phyloP scores from a whole-genome alignment of 129 eudicot genomes.

The Solidago caesia region DNA sequence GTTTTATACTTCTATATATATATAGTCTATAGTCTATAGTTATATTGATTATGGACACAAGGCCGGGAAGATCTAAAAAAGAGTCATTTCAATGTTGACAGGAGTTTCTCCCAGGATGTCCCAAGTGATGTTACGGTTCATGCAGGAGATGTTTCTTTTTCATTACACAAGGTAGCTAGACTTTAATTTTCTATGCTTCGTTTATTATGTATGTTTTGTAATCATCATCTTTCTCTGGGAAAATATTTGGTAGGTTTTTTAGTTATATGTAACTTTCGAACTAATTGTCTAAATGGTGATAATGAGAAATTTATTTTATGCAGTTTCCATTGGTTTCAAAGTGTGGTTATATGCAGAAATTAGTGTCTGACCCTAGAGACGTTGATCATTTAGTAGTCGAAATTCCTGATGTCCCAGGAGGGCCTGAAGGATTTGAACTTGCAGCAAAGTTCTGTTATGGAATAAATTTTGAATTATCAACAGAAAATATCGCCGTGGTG shows the following conservation, averaged over 20 bases:
- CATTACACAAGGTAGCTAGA: slow-evolving; percentile 78
- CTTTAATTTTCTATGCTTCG: background rate
- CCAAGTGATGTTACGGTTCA: slow-evolving; percentile 70
- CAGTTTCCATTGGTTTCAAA: slow-evolving; percentile 90
- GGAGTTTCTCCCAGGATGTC: slow-evolving; percentile 85
- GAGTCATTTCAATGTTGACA: slow-evolving; percentile 28
- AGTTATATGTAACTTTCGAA: background rate
- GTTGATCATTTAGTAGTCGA: slow-evolving; percentile 42
- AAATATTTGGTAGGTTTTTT: background rate
- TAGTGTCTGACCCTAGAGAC: slow-evolving; percentile 46
- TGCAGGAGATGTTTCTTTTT: slow-evolving; percentile 73
- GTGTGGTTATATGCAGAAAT: slow-evolving; percentile 71
- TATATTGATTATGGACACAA: background rate
- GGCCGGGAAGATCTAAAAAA: slow-evolving; percentile 7
- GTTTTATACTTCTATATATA: background rate
- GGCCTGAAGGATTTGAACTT: slow-evolving; percentile 79
- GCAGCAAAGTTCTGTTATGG: slow-evolving; percentile 97
- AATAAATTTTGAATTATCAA: slow-evolving; percentile 69
- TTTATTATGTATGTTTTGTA: background rate
- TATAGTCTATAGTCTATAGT: background rate
- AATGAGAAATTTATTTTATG: slow-evolving; percentile 3
- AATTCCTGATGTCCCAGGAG: slow-evolving; percentile 80
- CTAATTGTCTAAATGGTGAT: slow-evolving; percentile 6
- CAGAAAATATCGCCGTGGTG: slow-evolving; percentile 74
- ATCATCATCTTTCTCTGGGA: background rate